A percentile compares a stretch with the other conserved stretches of the same genome.
These are phyloP conservation scores for Fraxinus angustifolia DNA, from an alignment of 305 asterid genomes.

Conservation along the genomic window DNA sequence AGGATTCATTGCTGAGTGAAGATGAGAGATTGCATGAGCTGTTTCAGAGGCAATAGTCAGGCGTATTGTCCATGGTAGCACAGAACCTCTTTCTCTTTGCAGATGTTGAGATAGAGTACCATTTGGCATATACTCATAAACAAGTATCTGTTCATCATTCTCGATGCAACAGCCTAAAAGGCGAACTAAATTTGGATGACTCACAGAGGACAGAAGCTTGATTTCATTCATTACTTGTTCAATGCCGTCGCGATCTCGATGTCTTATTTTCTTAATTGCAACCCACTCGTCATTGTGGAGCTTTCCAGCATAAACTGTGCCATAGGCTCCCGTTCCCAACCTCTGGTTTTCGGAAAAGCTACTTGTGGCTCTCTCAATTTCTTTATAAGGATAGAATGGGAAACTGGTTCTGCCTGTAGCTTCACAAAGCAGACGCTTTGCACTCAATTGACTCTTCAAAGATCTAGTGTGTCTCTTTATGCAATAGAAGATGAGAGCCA, in stretches of 20 bases:
- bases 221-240: slow-evolving; percentile 95
- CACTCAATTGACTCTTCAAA: slow-evolving; percentile 44
- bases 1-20: slow-evolving; percentile 76
- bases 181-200: slow-evolving; percentile 89
- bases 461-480: slow-evolving; percentile 43
- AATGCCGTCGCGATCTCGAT: slow-evolving; percentile 60
- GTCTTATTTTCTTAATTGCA: slow-evolving; percentile 78
- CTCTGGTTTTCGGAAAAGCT: slow-evolving; percentile 69
- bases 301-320: slow-evolving; percentile 90
- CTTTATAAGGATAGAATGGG: slow-evolving; percentile 67
- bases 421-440: slow-evolving; percentile 62
- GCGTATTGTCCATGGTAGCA: slow-evolving; percentile 86
- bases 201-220: slow-evolving; percentile 85
- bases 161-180: slow-evolving; percentile 92
- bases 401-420: slow-evolving; percentile 73
- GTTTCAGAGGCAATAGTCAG: slow-evolving; percentile 91
- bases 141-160: slow-evolving; percentile 83
- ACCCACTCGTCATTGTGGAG: slow-evolving; percentile 68
- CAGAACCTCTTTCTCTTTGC: slow-evolving; percentile 64
- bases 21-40: slow-evolving; percentile 83
- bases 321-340: slow-evolving; percentile 94
- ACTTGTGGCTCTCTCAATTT: slow-evolving; percentile 76
- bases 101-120: slow-evolving; percentile 93
- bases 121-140: slow-evolving; percentile 85
- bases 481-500: slow-evolving; percentile 45